Evolutionary conservation across 768 basidiomycete species (phyloP).

Genomic region (Hericium rajendrae): DNA sequence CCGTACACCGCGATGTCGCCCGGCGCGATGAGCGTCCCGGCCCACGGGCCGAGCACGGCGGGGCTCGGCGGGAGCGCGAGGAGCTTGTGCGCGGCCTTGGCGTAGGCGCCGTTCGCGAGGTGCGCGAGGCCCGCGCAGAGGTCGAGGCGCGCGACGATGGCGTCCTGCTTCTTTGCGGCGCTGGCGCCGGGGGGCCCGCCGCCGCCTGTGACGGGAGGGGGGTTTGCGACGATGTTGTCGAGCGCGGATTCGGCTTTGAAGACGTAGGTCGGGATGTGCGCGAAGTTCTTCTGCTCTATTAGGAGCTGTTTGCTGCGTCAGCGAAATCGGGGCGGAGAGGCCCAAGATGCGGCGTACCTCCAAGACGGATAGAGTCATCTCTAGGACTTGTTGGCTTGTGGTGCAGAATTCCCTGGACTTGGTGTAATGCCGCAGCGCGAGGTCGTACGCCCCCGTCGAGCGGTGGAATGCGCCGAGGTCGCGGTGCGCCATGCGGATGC

Average conservation of each 20-base stretch:
- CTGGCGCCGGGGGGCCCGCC: slow-evolving; percentile 15
- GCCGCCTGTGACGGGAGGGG: slow-evolving; percentile 14
- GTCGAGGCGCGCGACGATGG: slow-evolving; percentile 62
- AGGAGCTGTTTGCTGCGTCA: slow-evolving; percentile 45
- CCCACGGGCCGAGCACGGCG: slow-evolving; percentile 69
- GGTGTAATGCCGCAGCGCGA: slow-evolving; percentile 74
- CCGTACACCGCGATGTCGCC: slow-evolving; percentile 85
- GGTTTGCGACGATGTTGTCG: slow-evolving; percentile 41
- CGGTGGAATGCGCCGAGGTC: slow-evolving; percentile 80
- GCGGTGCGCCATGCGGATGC: slow-evolving; percentile 88
- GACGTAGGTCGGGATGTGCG: slow-evolving; percentile 84
- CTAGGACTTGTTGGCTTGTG: slow-evolving; percentile 84
- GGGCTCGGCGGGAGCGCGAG: slow-evolving; percentile 49
- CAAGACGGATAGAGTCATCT: slow-evolving; percentile 79
- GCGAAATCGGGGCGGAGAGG: slow-evolving; percentile 3
- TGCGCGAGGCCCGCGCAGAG: slow-evolving; percentile 72
- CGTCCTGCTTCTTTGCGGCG: slow-evolving; percentile 34
- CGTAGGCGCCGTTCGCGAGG: slow-evolving; percentile 63
- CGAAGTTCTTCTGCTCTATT: slow-evolving; percentile 78
- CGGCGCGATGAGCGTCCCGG: slow-evolving; percentile 71
- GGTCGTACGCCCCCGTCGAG: slow-evolving; percentile 57
- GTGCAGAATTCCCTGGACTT: slow-evolving; percentile 91
- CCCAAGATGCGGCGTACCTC: slow-evolving; percentile 40
- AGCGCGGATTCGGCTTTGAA: slow-evolving; percentile 93
- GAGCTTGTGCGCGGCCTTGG: slow-evolving; percentile 71